Evolutionary conservation across 768 basidiomycete genomes (phyloP), one percentile per base, ranked within the genome.

Genomic region (Kwoniella newhampshirensis): DNA sequence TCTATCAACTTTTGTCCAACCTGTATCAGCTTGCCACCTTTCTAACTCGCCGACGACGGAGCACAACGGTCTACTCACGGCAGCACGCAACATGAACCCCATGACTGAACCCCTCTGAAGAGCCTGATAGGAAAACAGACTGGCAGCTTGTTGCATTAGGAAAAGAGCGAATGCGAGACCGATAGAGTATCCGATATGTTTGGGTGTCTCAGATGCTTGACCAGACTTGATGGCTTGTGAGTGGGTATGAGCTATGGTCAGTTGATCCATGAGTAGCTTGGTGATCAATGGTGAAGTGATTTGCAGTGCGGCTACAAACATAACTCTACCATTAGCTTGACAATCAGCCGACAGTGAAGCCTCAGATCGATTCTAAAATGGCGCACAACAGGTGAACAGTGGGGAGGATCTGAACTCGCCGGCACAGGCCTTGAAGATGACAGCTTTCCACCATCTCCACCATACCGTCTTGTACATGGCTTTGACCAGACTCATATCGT

Each of bases 161-260:
- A 85, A 86, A 27, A 87, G 67, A 1, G 79, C 84, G 49, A 85
- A 77, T 0, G 81, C 85, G 1, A 86, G 69, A 5, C 85, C 85
- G 49, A 86, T 80, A 1, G 85, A 85, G 67, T 82, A 83, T 0
- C 85, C 85, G 36, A 86, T 78, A 0, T 82, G 81, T 30, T 64
- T 75, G 1, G 58, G 80, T n/a, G 21, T 21, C 17, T 20, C 58
- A 25, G 9, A 12, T 17, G 53, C 51, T 6, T 55, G 37, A 1
- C 48, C 55, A 12, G 39, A 43, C 35, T 77, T 67, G 0, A 76
- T 73, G 79, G 70, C 32, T 70, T 77, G 67, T 71, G 71, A 56
- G 77, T 81, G 21, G 71, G 20, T 42, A 25, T 60, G 39, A 28
- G 65, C 54, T 2, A 36, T 27, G 15, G 36, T 54, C 6, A 69